Conservation (phyloP, 495 filamentous ascomycete species). For the Sabuloglossum arenarium region DNA sequence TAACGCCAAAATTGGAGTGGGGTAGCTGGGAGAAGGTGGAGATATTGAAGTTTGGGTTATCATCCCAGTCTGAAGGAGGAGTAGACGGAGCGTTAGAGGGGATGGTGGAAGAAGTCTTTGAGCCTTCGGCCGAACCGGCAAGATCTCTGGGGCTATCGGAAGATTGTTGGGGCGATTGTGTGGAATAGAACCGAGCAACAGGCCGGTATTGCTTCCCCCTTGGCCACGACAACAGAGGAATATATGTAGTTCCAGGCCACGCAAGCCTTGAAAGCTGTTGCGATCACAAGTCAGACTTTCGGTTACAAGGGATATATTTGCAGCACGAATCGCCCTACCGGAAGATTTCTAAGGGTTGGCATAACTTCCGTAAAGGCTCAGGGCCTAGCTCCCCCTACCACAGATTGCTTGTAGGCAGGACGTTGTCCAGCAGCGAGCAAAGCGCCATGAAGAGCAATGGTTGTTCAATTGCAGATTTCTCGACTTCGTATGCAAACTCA, state of each 20-base stretch:
- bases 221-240: neutral
- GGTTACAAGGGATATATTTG: neutral
- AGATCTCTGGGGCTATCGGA: neutral
- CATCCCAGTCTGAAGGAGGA: constrained; percentile 38
- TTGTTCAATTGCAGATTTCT: neutral
- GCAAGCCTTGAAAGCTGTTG: neutral
- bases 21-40: constrained; percentile 72
- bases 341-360: neutral
- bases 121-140: neutral
- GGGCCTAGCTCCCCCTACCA: neutral
- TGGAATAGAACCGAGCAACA: neutral
- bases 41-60: constrained; percentile 53
- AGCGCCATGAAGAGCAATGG: neutral
- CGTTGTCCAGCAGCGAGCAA: neutral
- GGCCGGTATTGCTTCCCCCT: neutral
- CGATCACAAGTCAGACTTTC: neutral
- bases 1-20: constrained; percentile 74
- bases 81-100: neutral
- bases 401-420: neutral
- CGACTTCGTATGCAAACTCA: neutral
- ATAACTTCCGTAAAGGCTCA: neutral
- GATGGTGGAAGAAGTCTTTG: neutral
- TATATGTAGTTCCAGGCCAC: neutral
- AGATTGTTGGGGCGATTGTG: neutral
- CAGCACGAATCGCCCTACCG: neutral